Evolutionary conservation across 345 rosid genomes (phyloP), one percentile per base, ranked within the genome.

Genomic region (Gynandropsis gynandra): DNA sequence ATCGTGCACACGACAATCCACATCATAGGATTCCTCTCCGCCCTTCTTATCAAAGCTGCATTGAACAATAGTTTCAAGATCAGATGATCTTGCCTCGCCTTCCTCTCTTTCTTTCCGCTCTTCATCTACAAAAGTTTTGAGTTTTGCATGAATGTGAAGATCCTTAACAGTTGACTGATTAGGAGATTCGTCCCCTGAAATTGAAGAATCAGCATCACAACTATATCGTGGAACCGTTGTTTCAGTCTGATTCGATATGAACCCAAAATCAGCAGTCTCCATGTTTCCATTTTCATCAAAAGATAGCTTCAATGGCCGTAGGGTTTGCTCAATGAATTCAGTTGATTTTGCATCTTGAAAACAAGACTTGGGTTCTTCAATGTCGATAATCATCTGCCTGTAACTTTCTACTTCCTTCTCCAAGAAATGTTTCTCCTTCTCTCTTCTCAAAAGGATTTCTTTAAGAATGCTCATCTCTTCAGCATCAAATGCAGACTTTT

Each of bases 401-500:
- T 74, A 77, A 15, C 62, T 48, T 50, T 81, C 94, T 66, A 77
- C 71, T 76, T 85, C 86, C 54, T 75, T 74, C 77, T 77, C 86
- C 70, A 81, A 47, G 59, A 70, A 81, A 72, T 77, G 82, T 14
- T 72, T 85, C 39, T 85, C 94, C 62, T 49, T 76, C 69, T 85
- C 94, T 57, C 89, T 81, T 53, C 80, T 72, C 16, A 81, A 21
- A 53, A 85, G 43, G 35, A 85, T 85, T 59, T 84, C 89, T 69
- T 79, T 79, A 18, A 84, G 83, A 74, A 84, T 68, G 58, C 40
- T 75, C 94, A 77, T 79, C 59, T 84, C 94, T 75, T 84, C 94
- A 21, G 70, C 68, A 64, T 81, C 86, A 67, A 79, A 81, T 48
- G 76, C 77, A 52, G 83, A 79, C 58, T 84, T 84, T 58, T 79